Evolutionary conservation across 2,329 filamentous ascomycete genomes (phyloP), one percentile per base, ranked within the genome.

Genomic region (Acrocalymma vagum): DNA sequence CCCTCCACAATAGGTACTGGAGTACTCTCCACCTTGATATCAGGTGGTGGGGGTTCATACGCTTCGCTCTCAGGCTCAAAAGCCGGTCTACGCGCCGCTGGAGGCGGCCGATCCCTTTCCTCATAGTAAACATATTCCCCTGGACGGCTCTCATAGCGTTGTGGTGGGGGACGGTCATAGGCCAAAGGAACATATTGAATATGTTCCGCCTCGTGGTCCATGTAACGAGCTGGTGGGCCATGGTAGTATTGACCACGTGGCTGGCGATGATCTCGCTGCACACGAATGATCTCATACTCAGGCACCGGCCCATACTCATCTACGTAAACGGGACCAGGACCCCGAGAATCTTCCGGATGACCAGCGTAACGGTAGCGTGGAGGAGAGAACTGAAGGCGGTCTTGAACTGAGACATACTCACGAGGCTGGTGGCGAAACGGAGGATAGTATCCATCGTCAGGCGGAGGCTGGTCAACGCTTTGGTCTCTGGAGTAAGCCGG

Each of bases 351-450:
- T 11, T 66, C 56, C 4, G 45, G 26, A 20, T 51, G 41, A 13
- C 38, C 42, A 36, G 38, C 32, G 27, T 65, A 69, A 14, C 59
- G 64, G 35, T 55, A 58, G 20, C 65, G 57, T 3, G 62, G 46
- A 6, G 62, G 62, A 4, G 63, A 60, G 28, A 60, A 59, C 21
- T 62, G 57, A 8, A 55, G 46, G 14, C 62, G 60, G 17, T 69
- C 65, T 35, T 69, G 63, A 6, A 66, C 45, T 5, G 66, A 67
- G 4, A 67, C 55, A 22, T 70, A 68, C 6, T 63, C 64, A 6
- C 58, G 54, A n/a, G 58, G 51, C 6, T 38, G 42, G 7, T 42
- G 58, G 13, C 60, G 62, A 6, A 41, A 16, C 7, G 40, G 49
- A 9, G 52, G 42, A 25, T 58, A 51, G 39, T 59, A 58, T 7